A percentile compares a stretch with the other conserved stretches of the same genome.
Conservation (phyloP, 371 early-diverging fungal genomes). For the Rhizopus arrhizus region DNA sequence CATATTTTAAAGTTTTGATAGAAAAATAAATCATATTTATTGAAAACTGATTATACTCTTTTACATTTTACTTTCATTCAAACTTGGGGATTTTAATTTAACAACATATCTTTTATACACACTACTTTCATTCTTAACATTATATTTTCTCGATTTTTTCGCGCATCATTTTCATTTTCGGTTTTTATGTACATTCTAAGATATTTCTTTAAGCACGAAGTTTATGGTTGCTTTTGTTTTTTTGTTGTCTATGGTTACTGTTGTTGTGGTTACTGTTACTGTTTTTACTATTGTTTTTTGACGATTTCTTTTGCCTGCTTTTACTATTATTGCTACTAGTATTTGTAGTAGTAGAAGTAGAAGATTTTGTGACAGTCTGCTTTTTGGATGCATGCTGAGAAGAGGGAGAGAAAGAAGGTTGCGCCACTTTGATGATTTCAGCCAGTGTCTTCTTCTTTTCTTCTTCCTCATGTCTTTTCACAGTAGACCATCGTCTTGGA, state of each 20-base stretch:
- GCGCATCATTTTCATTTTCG: no score
- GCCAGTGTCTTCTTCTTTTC: conserved; percentile 26
- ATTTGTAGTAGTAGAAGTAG: conserved; percentile 1
- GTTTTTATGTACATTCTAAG: conserved; percentile 2
- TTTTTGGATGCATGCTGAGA: background rate
- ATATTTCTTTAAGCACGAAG: background rate
- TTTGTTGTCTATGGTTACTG: background rate
- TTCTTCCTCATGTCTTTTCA: conserved; percentile 14
- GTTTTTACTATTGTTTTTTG: conserved; percentile 10
- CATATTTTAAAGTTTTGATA: no score
- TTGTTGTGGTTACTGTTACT: conserved; percentile 18
- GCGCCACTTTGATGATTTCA: conserved; percentile 27
- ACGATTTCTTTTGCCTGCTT: background rate
- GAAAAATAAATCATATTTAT: no score
- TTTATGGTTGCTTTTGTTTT: conserved; percentile 1
- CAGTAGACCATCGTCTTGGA: conserved; percentile 27
- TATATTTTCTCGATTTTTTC: background rate
- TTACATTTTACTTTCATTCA: no score
- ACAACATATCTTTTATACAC: background rate
- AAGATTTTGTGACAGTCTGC: background rate
- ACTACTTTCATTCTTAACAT: background rate
- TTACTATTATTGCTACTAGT: conserved; percentile 1
- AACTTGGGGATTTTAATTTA: no score
- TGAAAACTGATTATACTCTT: no score
- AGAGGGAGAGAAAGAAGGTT: conserved; percentile 3